phyloP scores from a whole-genome alignment of 2,329 filamentous ascomycete genomes.

The Claviceps purpurea region DNA sequence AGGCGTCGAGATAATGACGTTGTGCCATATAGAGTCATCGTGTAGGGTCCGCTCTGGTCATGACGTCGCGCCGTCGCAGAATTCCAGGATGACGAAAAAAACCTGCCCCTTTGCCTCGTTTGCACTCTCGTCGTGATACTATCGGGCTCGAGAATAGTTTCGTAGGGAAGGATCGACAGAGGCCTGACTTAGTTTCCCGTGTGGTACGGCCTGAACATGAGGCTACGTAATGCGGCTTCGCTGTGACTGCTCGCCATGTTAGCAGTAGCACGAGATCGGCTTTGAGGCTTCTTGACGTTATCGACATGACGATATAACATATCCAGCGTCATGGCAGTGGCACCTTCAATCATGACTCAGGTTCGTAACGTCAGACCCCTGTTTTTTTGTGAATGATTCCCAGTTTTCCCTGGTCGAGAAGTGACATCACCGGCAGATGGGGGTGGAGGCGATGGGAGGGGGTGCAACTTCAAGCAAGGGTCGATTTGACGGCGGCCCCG shows the following conservation, averaged over 20 bases:
- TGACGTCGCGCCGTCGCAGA: background rate
- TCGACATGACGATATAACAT: too few relatives aligned
- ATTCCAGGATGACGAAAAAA: background rate
- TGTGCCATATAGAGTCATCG: background rate
- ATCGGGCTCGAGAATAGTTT: too few relatives aligned
- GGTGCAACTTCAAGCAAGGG: background rate
- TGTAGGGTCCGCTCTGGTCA: background rate
- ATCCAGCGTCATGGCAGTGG: too few relatives aligned
- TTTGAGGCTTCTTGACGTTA: background rate
- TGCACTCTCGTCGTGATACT: background rate
- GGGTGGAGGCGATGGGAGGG: background rate
- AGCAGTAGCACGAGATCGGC: too few relatives aligned
- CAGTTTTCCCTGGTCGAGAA: constrained; percentile 1
- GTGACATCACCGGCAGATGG: background rate
- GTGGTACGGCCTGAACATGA: too few relatives aligned
- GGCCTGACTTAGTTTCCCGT: too few relatives aligned
- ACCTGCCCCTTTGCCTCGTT: background rate
- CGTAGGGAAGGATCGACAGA: too few relatives aligned
- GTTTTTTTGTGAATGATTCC: background rate
- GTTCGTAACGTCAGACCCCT: background rate
- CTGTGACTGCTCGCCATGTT: too few relatives aligned
- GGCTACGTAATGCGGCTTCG: too few relatives aligned
- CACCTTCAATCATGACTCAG: too few relatives aligned
- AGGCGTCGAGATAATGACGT: background rate
- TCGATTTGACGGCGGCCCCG: background rate